These are phyloP conservation scores for Lantana camara DNA, from an alignment of 257 asterid species.

Conservation along the genomic window DNA sequence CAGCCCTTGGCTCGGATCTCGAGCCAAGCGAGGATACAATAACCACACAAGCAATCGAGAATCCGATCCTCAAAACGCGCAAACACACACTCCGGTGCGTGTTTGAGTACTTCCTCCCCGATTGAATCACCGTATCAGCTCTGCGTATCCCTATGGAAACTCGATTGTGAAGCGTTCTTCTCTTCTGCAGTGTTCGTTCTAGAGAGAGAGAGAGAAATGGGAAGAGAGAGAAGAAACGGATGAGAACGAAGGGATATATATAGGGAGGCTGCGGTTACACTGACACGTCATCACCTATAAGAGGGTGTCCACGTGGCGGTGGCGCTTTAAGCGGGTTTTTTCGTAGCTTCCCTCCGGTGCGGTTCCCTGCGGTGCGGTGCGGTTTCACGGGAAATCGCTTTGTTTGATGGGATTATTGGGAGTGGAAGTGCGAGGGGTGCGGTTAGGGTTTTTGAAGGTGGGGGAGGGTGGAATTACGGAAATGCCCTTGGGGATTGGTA, in stretches of 20 bases:
- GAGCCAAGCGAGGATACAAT: conserved; percentile 78
- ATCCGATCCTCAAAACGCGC: conserved; percentile 41
- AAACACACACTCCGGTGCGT: conserved; percentile 36
- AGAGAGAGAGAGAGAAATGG: conserved; percentile 42
- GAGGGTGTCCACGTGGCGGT: conserved; percentile 58
- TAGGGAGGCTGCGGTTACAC: conserved; percentile 62
- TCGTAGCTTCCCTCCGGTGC: conserved; percentile 20
- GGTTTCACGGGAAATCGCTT: neutral
- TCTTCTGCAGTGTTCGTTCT: no score
- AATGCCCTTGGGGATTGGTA: conserved; percentile 28
- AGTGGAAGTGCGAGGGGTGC: conserved; percentile 22
- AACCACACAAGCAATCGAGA: conserved; percentile 44
- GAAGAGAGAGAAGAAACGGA: conserved; percentile 34
- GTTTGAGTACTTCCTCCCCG: conserved; percentile 20
- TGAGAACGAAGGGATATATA: conserved; percentile 49
- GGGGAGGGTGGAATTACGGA: conserved; percentile 6
- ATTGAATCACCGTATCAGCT: conserved; percentile 32
- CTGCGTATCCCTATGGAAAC: no score
- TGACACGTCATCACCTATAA: conserved; percentile 53
- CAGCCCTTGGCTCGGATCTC: conserved; percentile 90
- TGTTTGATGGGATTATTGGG: neutral
- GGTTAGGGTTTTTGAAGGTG: conserved; percentile 36
- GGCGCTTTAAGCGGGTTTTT: conserved; percentile 31
- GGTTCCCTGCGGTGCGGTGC: conserved; percentile 20
- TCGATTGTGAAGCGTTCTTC: no score